Conservation (phyloP, 257 asterid species). For the Solanum sejunctum region DNA sequence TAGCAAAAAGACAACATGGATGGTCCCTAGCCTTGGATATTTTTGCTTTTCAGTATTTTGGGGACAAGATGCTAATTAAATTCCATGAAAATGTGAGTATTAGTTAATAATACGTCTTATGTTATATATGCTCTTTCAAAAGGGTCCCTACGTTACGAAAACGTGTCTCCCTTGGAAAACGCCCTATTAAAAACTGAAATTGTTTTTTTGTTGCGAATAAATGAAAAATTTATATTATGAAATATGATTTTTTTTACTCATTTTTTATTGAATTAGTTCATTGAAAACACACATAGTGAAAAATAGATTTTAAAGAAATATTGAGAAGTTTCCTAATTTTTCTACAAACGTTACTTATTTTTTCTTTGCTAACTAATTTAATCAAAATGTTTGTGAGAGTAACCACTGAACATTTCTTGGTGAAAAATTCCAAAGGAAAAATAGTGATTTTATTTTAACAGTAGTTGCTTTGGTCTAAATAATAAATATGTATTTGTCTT, state of each 20-base stretch:
- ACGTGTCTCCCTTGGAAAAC: background rate
- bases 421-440: background rate
- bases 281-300: too few relatives aligned
- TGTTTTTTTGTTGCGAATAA: too few relatives aligned
- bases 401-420: background rate
- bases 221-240: too few relatives aligned
- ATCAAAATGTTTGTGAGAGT: background rate
- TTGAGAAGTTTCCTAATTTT: background rate
- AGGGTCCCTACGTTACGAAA: slow-evolving; percentile 4
- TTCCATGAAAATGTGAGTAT: background rate
- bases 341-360: background rate
- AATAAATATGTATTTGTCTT: background rate
- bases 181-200: too few relatives aligned
- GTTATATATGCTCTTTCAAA: background rate
- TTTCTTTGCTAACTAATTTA: background rate
- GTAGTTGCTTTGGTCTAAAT: background rate
- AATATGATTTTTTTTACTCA: too few relatives aligned
- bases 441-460: background rate
- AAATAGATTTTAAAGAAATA: background rate
- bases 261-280: too few relatives aligned
- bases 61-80: background rate
- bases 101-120: background rate
- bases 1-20: slow-evolving; percentile 6
- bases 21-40: slow-evolving; percentile 4
- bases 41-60: background rate